A percentile compares a stretch with the other conserved stretches of the same genome.
These are phyloP conservation scores for Tetradesmus obliquus DNA, from an alignment of 139 green algal species.

Conservation along the genomic window DNA sequence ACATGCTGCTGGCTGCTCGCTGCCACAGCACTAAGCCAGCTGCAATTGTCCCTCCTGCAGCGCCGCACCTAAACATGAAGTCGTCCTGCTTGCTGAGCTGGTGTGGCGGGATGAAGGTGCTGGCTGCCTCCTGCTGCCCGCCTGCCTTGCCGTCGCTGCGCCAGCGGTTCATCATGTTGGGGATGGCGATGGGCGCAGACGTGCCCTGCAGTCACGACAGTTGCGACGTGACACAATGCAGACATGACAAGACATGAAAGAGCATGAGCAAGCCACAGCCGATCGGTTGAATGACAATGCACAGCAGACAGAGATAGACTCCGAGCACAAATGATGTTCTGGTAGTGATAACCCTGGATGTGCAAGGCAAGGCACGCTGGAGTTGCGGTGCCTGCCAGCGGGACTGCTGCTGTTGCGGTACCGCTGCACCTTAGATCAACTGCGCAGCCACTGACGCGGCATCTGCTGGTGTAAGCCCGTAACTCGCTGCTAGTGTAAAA, in stretches of 20 bases:
- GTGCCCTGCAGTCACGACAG: slow-evolving; percentile 17
- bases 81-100: slow-evolving; percentile 50
- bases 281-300: not conserved
- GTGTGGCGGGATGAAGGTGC: slow-evolving; percentile 56
- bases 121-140: slow-evolving; percentile 18
- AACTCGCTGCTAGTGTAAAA: too few relatives aligned
- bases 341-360: too few relatives aligned
- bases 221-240: not conserved
- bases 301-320: not conserved
- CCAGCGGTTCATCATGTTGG: slow-evolving; percentile 21
- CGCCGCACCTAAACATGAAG: slow-evolving; percentile 43
- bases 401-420: too few relatives aligned
- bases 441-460: too few relatives aligned
- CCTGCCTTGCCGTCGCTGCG: not conserved
- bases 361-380: too few relatives aligned
- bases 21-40: not conserved
- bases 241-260: not conserved
- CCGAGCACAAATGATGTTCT: too few relatives aligned
- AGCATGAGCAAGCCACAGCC: too few relatives aligned
- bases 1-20: not conserved
- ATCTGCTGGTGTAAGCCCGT: too few relatives aligned
- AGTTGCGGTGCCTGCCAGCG: too few relatives aligned
- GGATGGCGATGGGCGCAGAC: slow-evolving; percentile 49
- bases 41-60: too few relatives aligned
- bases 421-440: too few relatives aligned